These are phyloP conservation scores for Xylaria scruposa DNA, from an alignment of 495 filamentous ascomycete genomes.

Conservation along the genomic window DNA sequence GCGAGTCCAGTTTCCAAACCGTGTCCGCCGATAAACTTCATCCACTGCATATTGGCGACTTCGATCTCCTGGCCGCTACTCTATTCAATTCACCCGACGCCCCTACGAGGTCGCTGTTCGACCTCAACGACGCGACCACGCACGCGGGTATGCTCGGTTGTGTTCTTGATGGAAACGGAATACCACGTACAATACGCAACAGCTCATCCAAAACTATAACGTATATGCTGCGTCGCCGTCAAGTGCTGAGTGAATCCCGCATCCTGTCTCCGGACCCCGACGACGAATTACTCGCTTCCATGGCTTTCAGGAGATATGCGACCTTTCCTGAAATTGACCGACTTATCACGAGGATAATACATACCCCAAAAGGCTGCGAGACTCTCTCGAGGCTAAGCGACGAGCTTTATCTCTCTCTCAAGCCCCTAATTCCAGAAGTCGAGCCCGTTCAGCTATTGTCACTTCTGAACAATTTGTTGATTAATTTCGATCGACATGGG, in stretches of 20 bases:
- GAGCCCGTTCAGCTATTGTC: constrained; percentile 25
- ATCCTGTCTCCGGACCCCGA: not conserved
- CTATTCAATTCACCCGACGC: constrained; percentile 24
- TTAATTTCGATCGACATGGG: constrained; percentile 26
- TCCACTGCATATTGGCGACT: constrained; percentile 35
- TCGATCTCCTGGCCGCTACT: constrained; percentile 38
- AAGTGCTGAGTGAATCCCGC: not conserved
- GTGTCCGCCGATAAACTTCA: constrained; percentile 19
- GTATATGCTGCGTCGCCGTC: constrained; percentile 33
- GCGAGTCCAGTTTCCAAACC: constrained; percentile 3
- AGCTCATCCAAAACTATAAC: constrained; percentile 10
- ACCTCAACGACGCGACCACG: not conserved
- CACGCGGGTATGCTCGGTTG: not conserved
- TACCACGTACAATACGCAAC: constrained; percentile 25
- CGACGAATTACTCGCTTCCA: constrained; percentile 1
- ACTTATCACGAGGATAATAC: constrained; percentile 26
- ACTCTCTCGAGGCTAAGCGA: constrained; percentile 22
- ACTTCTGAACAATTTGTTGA: constrained; percentile 37
- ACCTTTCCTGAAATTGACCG: constrained; percentile 30
- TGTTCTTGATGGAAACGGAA: constrained; percentile 32
- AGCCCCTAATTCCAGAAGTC: not conserved
- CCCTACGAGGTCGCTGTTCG: not conserved
- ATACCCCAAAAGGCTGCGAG: constrained; percentile 28
- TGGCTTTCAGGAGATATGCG: not conserved
- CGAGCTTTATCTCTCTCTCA: constrained; percentile 9